These are phyloP conservation scores for Suillus subluteus DNA, from an alignment of 768 basidiomycete species.

Conservation along the genomic window DNA sequence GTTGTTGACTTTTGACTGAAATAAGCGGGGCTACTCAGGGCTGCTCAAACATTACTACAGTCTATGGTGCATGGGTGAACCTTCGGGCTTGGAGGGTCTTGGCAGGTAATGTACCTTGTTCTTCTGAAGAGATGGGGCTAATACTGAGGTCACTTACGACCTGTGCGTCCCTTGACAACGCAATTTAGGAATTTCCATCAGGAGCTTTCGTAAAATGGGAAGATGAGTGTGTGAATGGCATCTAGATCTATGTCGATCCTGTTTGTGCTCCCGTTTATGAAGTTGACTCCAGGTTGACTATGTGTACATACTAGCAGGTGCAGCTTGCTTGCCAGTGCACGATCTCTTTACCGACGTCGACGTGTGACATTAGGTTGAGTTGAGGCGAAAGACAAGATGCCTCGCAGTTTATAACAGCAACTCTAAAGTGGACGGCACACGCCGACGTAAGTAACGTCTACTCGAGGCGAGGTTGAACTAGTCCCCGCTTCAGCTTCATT, in stretches of 20 bases:
- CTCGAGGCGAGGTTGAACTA: neutral
- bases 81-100: constrained; percentile 5
- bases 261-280: constrained; percentile 3
- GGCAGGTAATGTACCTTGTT: constrained; percentile 8
- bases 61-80: neutral
- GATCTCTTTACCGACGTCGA: neutral
- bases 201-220: constrained; percentile 2
- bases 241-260: constrained; percentile 13
- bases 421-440: neutral
- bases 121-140: neutral
- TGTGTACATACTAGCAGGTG: neutral
- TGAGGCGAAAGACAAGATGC: neutral
- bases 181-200: constrained; percentile 6
- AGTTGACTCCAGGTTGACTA: neutral
- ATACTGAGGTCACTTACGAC: neutral
- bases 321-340: neutral
- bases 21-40: neutral
- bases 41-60: neutral
- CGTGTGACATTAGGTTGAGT: neutral
- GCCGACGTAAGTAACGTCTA: constrained; percentile 6
- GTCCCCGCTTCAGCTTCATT: neutral
- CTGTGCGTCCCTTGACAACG: neutral
- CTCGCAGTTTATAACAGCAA: neutral
- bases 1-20: neutral
- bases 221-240: constrained; percentile 13